Base-by-base conservation (phyloP, 208 protist species). In the Acanthamoeba quina region DNA sequence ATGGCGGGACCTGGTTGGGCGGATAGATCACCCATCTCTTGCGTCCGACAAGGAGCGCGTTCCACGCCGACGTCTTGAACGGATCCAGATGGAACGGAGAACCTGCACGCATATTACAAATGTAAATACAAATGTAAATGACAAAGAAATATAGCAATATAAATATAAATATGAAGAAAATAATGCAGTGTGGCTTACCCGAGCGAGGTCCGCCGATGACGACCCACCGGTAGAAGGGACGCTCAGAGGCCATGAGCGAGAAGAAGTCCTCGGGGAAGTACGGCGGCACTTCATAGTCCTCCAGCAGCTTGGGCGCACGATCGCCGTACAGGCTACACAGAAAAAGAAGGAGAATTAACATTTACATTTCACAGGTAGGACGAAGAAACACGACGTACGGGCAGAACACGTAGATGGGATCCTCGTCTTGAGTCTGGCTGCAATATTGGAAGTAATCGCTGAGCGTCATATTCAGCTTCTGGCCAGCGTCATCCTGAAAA, bases 381-480 rank as follows among this genome's bases (percentile, higher is more conserved):
- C 17, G n/a, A 41, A 29, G 37, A 37, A 49, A 85, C 7, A 44
- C 0, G 54, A 5, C 54, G 52, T 90, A 90, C 88, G 88, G 88
- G 62, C 88, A 92, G 29, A 92, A 92, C n/a, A 92, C 64, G 62
- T 92, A 92, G 34, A 92, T 92, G 60, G 88, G 88, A 76, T 92
- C 88, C n/a, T 70, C 88, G 24, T 92, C 88, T 15, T 92, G 88
- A 17, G 62, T 92, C 29, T 56, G 54, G 21, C 19, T 56, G 47
- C 37, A 70, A 26, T 92, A 92, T 24, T 29, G 31, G 52, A 92
- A 92, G 88, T 92, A 92, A 41, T 92, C 88, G 31, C 37, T 44
- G 24, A 92, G 58, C 17, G 88, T 92, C 88, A 92, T 92, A n/a
- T 78, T 76, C 44, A 92, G 66, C 66, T 92, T 92, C 5, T 92